These are phyloP conservation scores for Chaetomium olivaceum DNA, from an alignment of 2,329 filamentous ascomycete genomes.

Conservation along the genomic window DNA sequence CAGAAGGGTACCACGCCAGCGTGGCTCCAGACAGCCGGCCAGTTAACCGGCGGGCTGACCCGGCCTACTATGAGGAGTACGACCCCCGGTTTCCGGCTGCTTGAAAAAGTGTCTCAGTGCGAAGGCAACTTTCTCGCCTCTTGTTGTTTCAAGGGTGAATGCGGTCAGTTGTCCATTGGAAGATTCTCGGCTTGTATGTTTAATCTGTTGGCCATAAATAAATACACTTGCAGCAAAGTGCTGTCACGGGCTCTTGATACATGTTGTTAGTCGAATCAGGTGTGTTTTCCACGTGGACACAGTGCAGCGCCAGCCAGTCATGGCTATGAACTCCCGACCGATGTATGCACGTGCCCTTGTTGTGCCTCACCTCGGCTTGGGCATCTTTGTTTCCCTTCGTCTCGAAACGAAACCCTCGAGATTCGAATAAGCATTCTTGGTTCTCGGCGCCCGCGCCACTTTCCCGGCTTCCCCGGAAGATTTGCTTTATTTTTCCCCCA, in stretches of 20 bases:
- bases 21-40: conserved; percentile 13
- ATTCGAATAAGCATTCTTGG: conserved; percentile 2
- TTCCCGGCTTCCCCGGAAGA: conserved; percentile 5
- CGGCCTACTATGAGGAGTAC: conserved; percentile 32
- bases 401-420: not conserved
- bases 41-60: conserved; percentile 16
- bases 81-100: conserved; percentile 31
- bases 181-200: not conserved
- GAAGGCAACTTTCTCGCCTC: not conserved
- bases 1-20: not conserved
- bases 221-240: not conserved
- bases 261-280: not conserved
- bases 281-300: not conserved
- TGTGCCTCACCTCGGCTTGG: not conserved
- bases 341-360: not conserved
- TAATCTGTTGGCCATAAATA: not conserved
- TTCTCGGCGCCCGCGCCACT: conserved; percentile 5
- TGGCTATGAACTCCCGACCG: no score
- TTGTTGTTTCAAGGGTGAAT: not conserved
- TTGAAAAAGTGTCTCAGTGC: not conserved
- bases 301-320: not conserved
- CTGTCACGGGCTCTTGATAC: not conserved
- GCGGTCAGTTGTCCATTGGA: not conserved
- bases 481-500: not conserved
- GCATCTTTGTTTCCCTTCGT: not conserved